These are phyloP conservation scores for Globisporangium cederbergense DNA, from an alignment of 352 stramenopile species.

Conservation along the genomic window DNA sequence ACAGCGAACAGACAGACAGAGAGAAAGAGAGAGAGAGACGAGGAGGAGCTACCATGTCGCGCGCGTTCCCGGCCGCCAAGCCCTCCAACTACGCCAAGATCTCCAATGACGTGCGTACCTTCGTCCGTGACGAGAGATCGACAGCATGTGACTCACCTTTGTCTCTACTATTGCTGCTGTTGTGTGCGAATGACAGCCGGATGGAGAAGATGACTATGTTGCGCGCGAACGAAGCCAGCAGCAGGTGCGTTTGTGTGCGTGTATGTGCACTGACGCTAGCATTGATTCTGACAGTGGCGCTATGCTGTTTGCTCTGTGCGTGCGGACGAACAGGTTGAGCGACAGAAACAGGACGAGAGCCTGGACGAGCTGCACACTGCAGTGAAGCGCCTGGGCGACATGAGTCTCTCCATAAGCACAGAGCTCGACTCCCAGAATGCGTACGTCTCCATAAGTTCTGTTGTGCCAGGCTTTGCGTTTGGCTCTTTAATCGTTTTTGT, in stretches of 20 bases:
- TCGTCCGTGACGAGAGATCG: not conserved
- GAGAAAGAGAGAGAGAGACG: not conserved
- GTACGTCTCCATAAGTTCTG: constrained; percentile 24
- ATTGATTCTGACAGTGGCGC: not conserved
- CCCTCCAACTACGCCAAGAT: constrained; percentile 70
- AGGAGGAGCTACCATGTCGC: constrained; percentile 38
- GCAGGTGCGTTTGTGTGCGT: constrained; percentile 22
- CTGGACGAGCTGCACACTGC: constrained; percentile 72
- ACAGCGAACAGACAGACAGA: not conserved
- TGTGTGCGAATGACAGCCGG: constrained; percentile 25
- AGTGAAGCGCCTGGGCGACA: constrained; percentile 78
- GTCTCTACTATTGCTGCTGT: not conserved
- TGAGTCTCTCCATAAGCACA: constrained; percentile 82
- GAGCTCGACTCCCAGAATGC: constrained; percentile 81
- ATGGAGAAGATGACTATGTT: constrained; percentile 64
- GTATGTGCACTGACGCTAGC: no score
- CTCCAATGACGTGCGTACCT: constrained; percentile 45
- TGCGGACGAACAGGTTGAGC: constrained; percentile 34
- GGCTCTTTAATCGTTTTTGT: not conserved
- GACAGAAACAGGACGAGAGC: constrained; percentile 82
- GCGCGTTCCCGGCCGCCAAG: constrained; percentile 55
- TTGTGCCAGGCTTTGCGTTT: no score
- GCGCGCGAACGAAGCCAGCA: constrained; percentile 44
- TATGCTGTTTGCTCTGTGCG: not conserved
- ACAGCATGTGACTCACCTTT: not conserved